Conservation (phyloP, 108 stramenopile genomes). For the Pseudonitzschia pungens region DNA sequence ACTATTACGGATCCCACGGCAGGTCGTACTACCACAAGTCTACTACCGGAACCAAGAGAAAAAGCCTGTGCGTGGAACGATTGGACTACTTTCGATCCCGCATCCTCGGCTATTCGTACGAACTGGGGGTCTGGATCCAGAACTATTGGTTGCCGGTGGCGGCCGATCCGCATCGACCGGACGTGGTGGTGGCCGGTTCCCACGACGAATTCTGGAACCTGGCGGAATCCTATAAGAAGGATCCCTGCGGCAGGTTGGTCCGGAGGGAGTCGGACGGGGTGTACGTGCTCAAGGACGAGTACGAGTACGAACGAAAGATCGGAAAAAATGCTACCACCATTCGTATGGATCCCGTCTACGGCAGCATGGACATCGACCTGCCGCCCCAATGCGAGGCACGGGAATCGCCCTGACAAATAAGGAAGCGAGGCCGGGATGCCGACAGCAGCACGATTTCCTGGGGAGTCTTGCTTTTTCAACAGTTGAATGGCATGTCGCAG, state of each 20-base stretch:
- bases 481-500: too few species aligned
- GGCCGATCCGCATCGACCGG: neutral
- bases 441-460: too few species aligned
- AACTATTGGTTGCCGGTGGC: constrained; percentile 11
- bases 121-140: constrained; percentile 11
- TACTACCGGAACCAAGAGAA: constrained; percentile 10
- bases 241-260: constrained; percentile 13
- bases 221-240: neutral
- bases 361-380: neutral
- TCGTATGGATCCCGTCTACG: neutral
- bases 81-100: neutral
- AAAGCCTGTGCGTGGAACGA: neutral
- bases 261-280: constrained; percentile 2
- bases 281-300: neutral
- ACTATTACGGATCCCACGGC: neutral
- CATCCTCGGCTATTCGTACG: constrained; percentile 11
- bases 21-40: constrained; percentile 3
- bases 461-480: too few species aligned
- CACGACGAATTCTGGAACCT: neutral
- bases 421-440: too few species aligned
- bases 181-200: constrained; percentile 8
- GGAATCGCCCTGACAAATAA: too few species aligned
- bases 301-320: neutral
- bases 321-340: neutral
- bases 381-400: neutral